Conservation (phyloP, 345 rosid genomes). For the Eucalyptus pauciflora region DNA sequence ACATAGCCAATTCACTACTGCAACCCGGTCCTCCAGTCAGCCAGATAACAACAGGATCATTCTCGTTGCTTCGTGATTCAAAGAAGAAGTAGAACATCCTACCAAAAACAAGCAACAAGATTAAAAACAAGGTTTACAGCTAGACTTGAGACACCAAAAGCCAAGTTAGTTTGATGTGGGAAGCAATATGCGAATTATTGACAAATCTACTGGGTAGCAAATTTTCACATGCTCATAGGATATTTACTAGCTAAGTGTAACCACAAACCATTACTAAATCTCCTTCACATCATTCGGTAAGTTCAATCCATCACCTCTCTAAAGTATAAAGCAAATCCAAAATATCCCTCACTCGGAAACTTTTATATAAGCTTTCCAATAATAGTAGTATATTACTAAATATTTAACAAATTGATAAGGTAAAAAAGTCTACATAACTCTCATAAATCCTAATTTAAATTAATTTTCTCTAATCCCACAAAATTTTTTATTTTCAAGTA, state of each 20-base stretch:
- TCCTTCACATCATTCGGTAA: not conserved
- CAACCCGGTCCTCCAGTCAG: constrained; percentile 99
- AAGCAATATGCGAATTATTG: not conserved
- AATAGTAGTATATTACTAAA: not conserved
- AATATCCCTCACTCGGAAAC: not conserved
- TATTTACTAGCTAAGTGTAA: not conserved
- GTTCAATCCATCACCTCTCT: not conserved
- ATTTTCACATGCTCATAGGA: not conserved
- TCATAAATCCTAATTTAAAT: not conserved
- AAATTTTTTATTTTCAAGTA: not conserved
- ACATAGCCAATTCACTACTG: constrained; percentile 95
- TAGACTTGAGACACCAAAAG: not conserved
- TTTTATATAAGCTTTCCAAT: not conserved
- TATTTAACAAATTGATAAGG: not conserved
- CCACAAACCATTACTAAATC: not conserved
- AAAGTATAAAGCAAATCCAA: not conserved
- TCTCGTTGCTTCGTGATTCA: constrained; percentile 75
- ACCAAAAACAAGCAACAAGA: constrained; percentile 1
- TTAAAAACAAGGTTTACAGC: not conserved
- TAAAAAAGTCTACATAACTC: not conserved
- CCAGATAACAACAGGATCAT: constrained; percentile 92
- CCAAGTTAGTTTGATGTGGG: not conserved
- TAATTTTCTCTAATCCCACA: not conserved
- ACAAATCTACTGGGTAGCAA: not conserved
- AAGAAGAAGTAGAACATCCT: constrained; percentile 98